Percentiles rank a stretch among this genome's conserved stretches.
phyloP scores from a whole-genome alignment of 495 filamentous ascomycete genomes.

The Trichoderma erinaceum region DNA sequence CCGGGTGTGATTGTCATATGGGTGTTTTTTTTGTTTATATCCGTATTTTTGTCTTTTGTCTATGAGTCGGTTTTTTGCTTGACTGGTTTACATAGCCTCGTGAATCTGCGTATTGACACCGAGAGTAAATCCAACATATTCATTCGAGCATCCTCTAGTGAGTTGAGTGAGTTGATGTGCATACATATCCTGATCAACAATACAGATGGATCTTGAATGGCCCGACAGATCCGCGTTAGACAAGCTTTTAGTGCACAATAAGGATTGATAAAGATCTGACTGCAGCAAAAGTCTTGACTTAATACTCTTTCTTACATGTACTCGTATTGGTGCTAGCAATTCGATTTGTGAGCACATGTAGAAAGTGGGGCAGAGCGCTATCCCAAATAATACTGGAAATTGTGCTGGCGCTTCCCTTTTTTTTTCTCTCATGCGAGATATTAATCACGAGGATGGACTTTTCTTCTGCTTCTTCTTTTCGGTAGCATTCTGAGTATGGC shows the following conservation, averaged over 20 bases:
- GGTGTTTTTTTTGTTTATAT: neutral
- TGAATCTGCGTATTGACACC: neutral
- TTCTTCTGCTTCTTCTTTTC: neutral
- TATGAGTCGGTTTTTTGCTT: neutral
- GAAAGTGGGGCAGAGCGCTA: neutral
- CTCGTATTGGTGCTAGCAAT: too few species aligned
- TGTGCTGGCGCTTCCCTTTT: neutral
- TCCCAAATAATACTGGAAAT: neutral
- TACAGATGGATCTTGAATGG: neutral
- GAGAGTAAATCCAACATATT: too few species aligned
- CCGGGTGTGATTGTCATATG: neutral
- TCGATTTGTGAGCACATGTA: constrained; percentile 2
- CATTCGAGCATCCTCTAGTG: neutral
- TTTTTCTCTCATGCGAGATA: neutral
- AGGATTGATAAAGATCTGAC: constrained; percentile 9
- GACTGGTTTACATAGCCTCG: neutral
- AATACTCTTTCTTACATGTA: too few species aligned
- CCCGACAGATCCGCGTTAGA: neutral
- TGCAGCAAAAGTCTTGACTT: neutral
- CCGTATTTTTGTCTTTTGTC: neutral
- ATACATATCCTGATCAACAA: neutral
- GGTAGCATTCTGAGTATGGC: neutral
- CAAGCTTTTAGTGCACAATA: neutral
- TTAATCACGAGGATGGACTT: neutral
- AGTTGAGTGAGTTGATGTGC: neutral